Base-by-base conservation (phyloP, 345 rosid species). In the Populus alba region DNA sequence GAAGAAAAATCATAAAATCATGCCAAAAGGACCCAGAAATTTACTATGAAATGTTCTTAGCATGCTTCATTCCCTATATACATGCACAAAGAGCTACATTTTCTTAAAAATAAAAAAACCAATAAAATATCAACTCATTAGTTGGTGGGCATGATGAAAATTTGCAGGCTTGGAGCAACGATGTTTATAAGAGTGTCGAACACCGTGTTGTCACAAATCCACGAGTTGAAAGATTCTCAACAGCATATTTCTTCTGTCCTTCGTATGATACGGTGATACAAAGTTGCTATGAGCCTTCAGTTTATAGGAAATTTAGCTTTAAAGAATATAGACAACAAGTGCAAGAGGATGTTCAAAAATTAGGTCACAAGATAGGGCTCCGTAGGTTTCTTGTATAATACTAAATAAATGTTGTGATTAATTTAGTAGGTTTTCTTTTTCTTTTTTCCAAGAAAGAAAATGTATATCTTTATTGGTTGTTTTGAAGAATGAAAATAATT, bases 231-330 rank as follows among this genome's bases (percentile, higher is more conserved):
- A 92, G 99, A 75, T 94, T 90, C 49, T 94, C 99, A 0, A 89
- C 93, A 3, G 99, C 99, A 29, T 96, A 92, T 86, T 96, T 94
- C 89, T 71, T 96, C 15, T 96, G 99, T 70, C 98, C 97, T 45
- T 90, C 94, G 3, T 82, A 83, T 78, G 97, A 96, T 31, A 87
- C 95, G 0, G 87, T 87, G 80, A 89, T 96, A 62, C 72, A 85
- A 38, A 88, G 93, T 67, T 86, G 87, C 74, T 73, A 79, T 8
- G 85, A 84, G 79, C 84, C 86, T 38, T 83, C 92, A 15, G 38
- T 87, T 45, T 96, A 96, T 20, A 86, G 78, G 75, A 86, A 86
- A 66, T 96, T 94, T 74, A 94, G 88, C 86, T 96, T 96, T 65
- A 68, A 89, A 81, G 90, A 94, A 61, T 96, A 85, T 70, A 87